phyloP scores from a whole-genome alignment of 495 filamentous ascomycete species.

The Aspergillus panamensis region DNA sequence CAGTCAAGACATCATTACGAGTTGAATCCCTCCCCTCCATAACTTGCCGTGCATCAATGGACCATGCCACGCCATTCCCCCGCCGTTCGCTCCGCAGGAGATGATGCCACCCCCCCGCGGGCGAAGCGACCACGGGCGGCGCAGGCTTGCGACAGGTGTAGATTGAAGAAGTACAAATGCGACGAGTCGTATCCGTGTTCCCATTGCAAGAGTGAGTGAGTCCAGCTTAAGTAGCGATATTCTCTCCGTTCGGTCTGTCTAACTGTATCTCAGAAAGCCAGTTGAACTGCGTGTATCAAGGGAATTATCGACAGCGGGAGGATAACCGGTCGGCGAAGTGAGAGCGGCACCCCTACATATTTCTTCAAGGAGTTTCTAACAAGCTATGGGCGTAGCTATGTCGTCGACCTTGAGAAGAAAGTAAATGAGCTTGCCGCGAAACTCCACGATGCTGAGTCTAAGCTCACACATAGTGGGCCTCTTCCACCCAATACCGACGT shows the following conservation, averaged over 20 bases:
- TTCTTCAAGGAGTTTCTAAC: not conserved
- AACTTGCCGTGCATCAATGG: constrained; percentile 8
- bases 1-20: too few relatives aligned
- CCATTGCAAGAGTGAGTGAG: constrained; percentile 43
- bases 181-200: constrained; percentile 41
- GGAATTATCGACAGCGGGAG: constrained; percentile 38
- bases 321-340: constrained; percentile 36
- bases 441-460: constrained; percentile 28
- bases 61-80: constrained; percentile 22
- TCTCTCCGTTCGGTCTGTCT: not conserved
- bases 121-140: constrained; percentile 39
- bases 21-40: too few relatives aligned
- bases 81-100: constrained; percentile 11
- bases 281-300: constrained; percentile 35
- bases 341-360: not conserved
- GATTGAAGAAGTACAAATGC: constrained; percentile 45
- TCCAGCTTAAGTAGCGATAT: not conserved
- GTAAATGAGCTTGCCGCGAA: constrained; percentile 35
- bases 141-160: constrained; percentile 41
- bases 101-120: constrained; percentile 29
- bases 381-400: constrained; percentile 26
- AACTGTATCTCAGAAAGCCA: constrained; percentile 26
- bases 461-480: constrained; percentile 1
- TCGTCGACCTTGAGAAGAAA: constrained; percentile 37
- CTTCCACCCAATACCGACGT: constrained; percentile 18